Base-by-base conservation (phyloP, 228 moss, liverwort and hornwort genomes). In the Sphagnum magellanicum region DNA sequence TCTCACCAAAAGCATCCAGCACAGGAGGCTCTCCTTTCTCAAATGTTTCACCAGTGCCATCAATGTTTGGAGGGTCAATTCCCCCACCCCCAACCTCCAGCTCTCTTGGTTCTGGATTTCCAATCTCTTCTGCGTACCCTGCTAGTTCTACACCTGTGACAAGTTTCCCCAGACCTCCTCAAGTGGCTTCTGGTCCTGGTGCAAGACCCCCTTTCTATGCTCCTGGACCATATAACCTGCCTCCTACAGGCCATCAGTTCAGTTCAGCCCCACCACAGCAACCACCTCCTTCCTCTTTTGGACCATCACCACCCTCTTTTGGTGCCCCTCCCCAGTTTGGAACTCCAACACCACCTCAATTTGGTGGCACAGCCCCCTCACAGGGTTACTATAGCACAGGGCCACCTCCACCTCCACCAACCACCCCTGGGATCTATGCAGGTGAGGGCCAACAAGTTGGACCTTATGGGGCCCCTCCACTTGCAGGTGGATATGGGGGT, bases 301-400 rank as follows among this genome's bases (percentile, higher is more conserved):
- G 53, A 51, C 8, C 9, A 3, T 52, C 70, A 9, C n/a, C 52
- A 10, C 48, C 67, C 49, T 53, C 66, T 13, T 65, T 71, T 60
- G 77, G 68, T 58, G 66, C 65, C 51, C 67, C 73, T n/a, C 76
- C 79, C 47, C 79, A 79, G 57, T 83, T 76, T 64, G 64, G 64
- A 46, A 10, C 60, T 49, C 70, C 59, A 4, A 49, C 66, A 12
- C 63, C 59, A 12, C 60, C 79, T 76, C 78, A 73, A 52, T 90
- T 77, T 58, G 87, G 82, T 66, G 77, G 72, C 63, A 85, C 84
- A 68, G 83, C 83, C 52, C 78, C 81, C 60, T 80, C 89, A 51
- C 82, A 81, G 63, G 87, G 84, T 12, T 79, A 81, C 53, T 91
- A 87, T 75, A 76, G 88, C 75, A 81, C 81, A 72, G 67, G 72